These are phyloP conservation scores for Gossypium rotundifolium DNA, from an alignment of 345 rosid genomes.

Conservation along the genomic window DNA sequence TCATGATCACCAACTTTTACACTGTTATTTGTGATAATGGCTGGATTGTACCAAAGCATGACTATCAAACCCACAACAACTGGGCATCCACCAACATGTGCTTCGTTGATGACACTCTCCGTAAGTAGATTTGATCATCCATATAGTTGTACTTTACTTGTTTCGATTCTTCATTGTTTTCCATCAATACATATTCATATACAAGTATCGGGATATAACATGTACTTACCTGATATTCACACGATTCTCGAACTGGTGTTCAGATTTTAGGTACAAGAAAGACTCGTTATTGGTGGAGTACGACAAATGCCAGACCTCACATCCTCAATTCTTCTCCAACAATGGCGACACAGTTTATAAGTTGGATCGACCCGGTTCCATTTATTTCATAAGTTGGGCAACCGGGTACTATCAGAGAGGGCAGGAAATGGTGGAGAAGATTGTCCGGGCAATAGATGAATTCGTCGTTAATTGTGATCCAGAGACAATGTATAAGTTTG, in stretches of 20 bases:
- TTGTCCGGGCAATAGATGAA: too few species aligned
- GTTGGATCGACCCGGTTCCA: conserved; percentile 45
- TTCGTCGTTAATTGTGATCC: too few species aligned
- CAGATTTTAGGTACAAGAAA: conserved; percentile 51
- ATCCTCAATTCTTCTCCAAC: conserved; percentile 53
- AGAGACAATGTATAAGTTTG: too few species aligned
- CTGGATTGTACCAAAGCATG: conserved; percentile 48
- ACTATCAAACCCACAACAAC: conserved; percentile 43
- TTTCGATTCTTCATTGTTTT: too few species aligned
- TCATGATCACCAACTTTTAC: conserved; percentile 7
- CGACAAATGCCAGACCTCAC: conserved; percentile 39
- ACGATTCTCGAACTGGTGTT: not conserved
- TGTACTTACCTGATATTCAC: too few species aligned
- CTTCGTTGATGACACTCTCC: conserved; percentile 49
- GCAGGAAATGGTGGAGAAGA: conserved; percentile 42
- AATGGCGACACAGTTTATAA: conserved; percentile 34
- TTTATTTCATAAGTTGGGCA: conserved; percentile 43
- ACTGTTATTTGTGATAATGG: conserved; percentile 35
- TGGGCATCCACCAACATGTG: conserved; percentile 83
- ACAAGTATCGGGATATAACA: too few species aligned
- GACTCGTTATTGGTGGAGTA: conserved; percentile 14
- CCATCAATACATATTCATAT: too few species aligned
- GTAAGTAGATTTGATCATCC: conserved; percentile 29
- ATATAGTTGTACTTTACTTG: too few species aligned
- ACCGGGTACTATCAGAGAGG: conserved; percentile 32